Evolutionary conservation across 1,284 basidiomycete genomes (phyloP), one percentile per base, ranked within the genome.

Genomic region (Melampsora medusae): DNA sequence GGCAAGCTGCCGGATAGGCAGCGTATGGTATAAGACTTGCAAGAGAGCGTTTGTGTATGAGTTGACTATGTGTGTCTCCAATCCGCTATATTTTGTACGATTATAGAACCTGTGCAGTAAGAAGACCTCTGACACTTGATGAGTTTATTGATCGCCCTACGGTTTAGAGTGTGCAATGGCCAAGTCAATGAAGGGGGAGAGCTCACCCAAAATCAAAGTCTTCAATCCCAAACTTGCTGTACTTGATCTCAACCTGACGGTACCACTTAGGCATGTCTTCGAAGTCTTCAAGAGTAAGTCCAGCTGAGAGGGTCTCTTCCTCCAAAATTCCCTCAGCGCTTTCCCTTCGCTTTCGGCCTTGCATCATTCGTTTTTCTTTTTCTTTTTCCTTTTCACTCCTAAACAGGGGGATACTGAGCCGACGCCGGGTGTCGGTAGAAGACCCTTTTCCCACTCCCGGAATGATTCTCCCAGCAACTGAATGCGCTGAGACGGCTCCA

Each of bases 181-280:
- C 9, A 56, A 56, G 53, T 4, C 0, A 19, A 14, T 9, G 19
- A 56, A 14, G 6, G 19, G 33, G 48, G 33, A 0, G 49, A 22
- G 81, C 86, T 77, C 81, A 92, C 92, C 88, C 95, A 81, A 99
- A 99, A 83, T 99, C 97, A 81, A 99, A 99, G 84, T 99, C 96
- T 82, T 96, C 96, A 33, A 98, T 92, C n/a, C 96, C 96, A 80
- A 99, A 99, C 80, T 93, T 93, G 65, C 93, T 96, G 83, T 99
- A 99, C 84, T 97, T 93, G 81, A 99, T 99, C 83, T 97, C 93
- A 56, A 97, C 93, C 81, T 91, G 90, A 61, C 91, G 89, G 83
- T 97, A 99, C 79, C 90, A 88, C 77, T 88, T 89, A 0, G 95
- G 93, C 77, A 96, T 69, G 19, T 77, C 74, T 33, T 88, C 46